Percentiles rank a stretch among this genome's conserved stretches.
phyloP scores from a whole-genome alignment of 2,329 filamentous ascomycete genomes.

The Fusarium heterosporum region DNA sequence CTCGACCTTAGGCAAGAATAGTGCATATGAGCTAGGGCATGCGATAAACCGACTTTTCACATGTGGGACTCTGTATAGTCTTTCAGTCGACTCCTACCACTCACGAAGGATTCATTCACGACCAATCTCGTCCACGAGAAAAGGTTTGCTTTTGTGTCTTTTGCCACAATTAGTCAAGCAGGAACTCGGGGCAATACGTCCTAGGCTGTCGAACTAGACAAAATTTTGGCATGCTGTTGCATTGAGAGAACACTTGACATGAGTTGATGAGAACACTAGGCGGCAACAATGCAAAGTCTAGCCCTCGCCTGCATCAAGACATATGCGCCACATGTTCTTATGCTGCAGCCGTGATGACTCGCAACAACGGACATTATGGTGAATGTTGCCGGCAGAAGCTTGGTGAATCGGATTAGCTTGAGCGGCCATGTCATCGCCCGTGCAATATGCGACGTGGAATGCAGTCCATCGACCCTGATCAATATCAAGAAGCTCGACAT shows the following conservation, averaged over 20 bases:
- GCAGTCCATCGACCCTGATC: conserved; percentile 12
- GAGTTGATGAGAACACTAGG: not conserved
- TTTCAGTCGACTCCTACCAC: conserved; percentile 22
- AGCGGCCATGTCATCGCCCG: not conserved
- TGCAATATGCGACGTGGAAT: conserved; percentile 20
- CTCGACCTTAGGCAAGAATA: conserved; percentile 14
- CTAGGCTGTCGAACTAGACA: conserved; percentile 2
- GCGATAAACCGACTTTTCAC: conserved; percentile 13
- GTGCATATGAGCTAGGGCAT: conserved; percentile 21
- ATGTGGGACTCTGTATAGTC: conserved; percentile 28
- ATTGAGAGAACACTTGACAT: not conserved
- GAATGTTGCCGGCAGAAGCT: conserved; percentile 13
- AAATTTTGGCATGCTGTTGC: conserved; percentile 2
- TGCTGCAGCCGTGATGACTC: conserved; percentile 18
- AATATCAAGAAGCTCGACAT: conserved; percentile 7
- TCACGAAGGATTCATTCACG: conserved; percentile 1
- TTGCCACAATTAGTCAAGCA: conserved; percentile 7
- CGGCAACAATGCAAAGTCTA: conserved; percentile 1
- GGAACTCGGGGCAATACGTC: not conserved
- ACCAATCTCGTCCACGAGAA: conserved; percentile 6
- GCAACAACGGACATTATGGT: conserved; percentile 8
- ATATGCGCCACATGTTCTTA: not conserved
- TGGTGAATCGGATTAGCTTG: conserved; percentile 3
- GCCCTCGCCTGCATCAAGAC: conserved; percentile 1
- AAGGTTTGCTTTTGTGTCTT: conserved; percentile 5